A percentile compares a stretch with the other conserved stretches of the same genome.
Conservation (phyloP, 176 grass and related monocot genomes). For the Alloteropsis semialata region DNA sequence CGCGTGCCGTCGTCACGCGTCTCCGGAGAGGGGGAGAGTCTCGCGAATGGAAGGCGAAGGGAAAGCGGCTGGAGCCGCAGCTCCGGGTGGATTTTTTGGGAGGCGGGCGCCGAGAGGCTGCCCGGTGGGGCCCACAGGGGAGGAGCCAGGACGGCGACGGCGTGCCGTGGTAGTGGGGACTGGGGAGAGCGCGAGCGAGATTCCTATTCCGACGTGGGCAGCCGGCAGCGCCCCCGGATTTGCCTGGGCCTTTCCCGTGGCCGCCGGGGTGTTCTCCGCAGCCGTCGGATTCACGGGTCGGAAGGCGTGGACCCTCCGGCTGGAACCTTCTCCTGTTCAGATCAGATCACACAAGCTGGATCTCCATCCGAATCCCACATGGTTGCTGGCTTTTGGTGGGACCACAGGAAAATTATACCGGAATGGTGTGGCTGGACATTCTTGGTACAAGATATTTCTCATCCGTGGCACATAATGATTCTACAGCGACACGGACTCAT, state of each 20-base stretch:
- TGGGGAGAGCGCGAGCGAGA: background rate
- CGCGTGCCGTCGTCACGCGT: background rate
- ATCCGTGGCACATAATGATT: too few species aligned
- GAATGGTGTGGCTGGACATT: too few species aligned
- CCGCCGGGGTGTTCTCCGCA: too few species aligned
- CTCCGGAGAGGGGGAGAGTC: background rate
- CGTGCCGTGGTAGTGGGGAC: background rate
- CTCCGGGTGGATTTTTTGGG: background rate
- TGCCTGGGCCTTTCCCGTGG: background rate
- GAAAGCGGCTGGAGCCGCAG: background rate
- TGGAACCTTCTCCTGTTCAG: background rate
- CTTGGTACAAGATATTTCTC: too few species aligned
- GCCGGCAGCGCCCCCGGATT: too few species aligned
- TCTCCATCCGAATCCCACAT: background rate
- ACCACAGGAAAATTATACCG: background rate
- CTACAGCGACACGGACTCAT: too few species aligned
- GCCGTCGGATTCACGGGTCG: background rate
- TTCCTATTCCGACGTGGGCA: background rate
- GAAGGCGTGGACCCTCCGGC: background rate
- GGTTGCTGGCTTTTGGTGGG: background rate
- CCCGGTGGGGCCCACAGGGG: background rate
- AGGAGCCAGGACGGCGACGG: background rate
- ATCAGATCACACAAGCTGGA: background rate
- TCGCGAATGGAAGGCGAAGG: background rate
- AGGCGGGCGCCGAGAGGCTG: background rate